These are phyloP conservation scores for Trifolium fragiferum DNA, from an alignment of 306 rosid genomes.

Conservation along the genomic window DNA sequence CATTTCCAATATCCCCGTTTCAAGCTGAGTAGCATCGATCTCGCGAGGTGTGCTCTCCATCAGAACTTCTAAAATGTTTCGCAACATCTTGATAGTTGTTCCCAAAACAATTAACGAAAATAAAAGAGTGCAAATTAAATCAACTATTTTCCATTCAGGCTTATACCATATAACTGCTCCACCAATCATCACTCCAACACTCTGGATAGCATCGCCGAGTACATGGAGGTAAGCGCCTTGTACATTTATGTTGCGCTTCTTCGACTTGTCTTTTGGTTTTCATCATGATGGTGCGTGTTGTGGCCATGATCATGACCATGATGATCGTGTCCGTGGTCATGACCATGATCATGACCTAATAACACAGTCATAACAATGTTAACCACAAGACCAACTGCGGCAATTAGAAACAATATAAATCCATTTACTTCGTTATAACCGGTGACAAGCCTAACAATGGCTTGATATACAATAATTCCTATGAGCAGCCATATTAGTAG, in stretches of 20 bases:
- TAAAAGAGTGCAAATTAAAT: conserved; percentile 68
- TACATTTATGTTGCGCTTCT: conserved; percentile 66
- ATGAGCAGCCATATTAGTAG: conserved; percentile 79
- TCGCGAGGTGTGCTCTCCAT: conserved; percentile 85
- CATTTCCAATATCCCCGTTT: conserved; percentile 66
- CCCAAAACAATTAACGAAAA: conserved; percentile 71
- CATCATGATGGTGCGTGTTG: conserved; percentile 37
- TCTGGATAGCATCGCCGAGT: conserved; percentile 75
- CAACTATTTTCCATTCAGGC: conserved; percentile 66
- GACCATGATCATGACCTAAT: conserved; percentile 73
- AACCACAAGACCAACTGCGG: conserved; percentile 71
- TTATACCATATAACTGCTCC: no score
- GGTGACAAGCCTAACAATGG: conserved; percentile 60
- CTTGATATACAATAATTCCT: conserved; percentile 76
- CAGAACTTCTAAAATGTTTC: conserved; percentile 71
- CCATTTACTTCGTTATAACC: conserved; percentile 59
- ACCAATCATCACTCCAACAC: conserved; percentile 82
- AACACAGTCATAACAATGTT: conserved; percentile 70
- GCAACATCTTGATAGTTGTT: conserved; percentile 69
- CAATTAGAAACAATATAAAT: conserved; percentile 63
- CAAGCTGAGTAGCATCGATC: conserved; percentile 71
- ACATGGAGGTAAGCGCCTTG: conserved; percentile 85
- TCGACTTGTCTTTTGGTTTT: conserved; percentile 39
- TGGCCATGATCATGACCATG: conserved; percentile 17
- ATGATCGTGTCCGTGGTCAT: conserved; percentile 48